These are phyloP conservation scores for Picochlorum sp. DNA, from an alignment of 139 green algal species.

Conservation along the genomic window DNA sequence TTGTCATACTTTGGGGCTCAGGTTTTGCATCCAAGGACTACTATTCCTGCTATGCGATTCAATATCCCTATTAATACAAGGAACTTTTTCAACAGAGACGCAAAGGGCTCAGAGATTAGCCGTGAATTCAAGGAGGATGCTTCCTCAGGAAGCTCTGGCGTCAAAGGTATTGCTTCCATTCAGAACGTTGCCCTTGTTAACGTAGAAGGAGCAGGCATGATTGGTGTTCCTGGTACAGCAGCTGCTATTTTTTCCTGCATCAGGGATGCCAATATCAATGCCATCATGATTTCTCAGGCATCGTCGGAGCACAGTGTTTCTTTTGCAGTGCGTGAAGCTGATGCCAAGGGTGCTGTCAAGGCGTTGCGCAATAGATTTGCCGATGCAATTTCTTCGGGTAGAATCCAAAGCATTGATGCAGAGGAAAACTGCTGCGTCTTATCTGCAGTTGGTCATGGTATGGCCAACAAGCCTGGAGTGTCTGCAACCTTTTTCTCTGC, in stretches of 20 bases:
- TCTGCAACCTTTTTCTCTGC: constrained; percentile 87
- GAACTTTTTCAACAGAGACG: constrained; percentile 91
- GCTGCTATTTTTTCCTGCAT: constrained; percentile 79
- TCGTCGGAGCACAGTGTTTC: constrained; percentile 93
- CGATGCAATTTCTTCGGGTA: constrained; percentile 55
- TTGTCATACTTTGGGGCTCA: constrained; percentile 97
- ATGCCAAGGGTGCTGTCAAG: constrained; percentile 34
- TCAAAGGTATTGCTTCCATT: constrained; percentile 98
- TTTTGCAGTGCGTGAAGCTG: constrained; percentile 78
- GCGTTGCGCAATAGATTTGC: constrained; percentile 52
- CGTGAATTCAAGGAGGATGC: constrained; percentile 17
- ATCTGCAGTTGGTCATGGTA: constrained; percentile 87
- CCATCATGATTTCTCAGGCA: constrained; percentile 95
- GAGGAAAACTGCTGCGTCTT: constrained; percentile 83
- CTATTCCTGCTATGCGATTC: constrained; percentile 90
- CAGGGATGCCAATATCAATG: constrained; percentile 82
- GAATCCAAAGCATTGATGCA: constrained; percentile 61
- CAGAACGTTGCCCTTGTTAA: constrained; percentile 90
- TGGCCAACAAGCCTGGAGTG: constrained; percentile 76
- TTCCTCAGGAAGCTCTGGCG: constrained; percentile 10
- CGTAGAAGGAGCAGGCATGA: constrained; percentile 95
- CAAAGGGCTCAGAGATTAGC: constrained; percentile 38
- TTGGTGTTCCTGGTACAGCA: constrained; percentile 91
- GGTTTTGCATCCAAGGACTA: constrained; percentile 95
- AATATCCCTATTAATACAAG: constrained; percentile 88